Conservation (phyloP, 1,284 basidiomycete species). For the Ceratobasidium sp. region DNA sequence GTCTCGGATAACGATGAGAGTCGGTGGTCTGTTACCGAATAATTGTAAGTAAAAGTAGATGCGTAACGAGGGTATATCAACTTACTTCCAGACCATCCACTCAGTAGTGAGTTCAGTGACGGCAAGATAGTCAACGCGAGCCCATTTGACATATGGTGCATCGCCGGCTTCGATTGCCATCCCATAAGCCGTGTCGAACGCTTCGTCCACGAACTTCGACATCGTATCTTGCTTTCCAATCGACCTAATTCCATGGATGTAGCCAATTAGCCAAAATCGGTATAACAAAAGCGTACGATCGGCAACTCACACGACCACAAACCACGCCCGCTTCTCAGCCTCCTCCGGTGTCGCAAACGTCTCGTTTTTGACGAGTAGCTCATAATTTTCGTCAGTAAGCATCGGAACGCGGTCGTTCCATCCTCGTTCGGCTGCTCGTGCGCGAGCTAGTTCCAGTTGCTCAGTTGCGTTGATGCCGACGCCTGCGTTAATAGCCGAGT, state of each 20-base stretch:
- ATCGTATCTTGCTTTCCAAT: slow-evolving; percentile 57
- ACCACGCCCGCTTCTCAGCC: slow-evolving; percentile 75
- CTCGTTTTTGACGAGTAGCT: slow-evolving; percentile 76
- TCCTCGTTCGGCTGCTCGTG: slow-evolving; percentile 57
- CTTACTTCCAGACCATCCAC: slow-evolving; percentile 83
- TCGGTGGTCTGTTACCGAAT: slow-evolving; percentile 69
- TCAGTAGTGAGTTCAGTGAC: slow-evolving; percentile 83
- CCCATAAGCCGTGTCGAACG: slow-evolving; percentile 79
- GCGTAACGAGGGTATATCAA: slow-evolving; percentile 36
- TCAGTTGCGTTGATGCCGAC: slow-evolving; percentile 77
- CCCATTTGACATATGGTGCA: slow-evolving; percentile 78
- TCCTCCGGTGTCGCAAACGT: slow-evolving; percentile 69
- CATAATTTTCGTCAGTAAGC: slow-evolving; percentile 80
- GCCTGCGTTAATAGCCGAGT: slow-evolving; percentile 3
- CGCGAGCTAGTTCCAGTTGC: slow-evolving; percentile 61
- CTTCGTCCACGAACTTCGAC: slow-evolving; percentile 74
- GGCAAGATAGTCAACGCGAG: slow-evolving; percentile 82
- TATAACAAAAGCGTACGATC: slow-evolving; percentile 20
- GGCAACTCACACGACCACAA: slow-evolving; percentile 74
- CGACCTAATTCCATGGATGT: slow-evolving; percentile 68
- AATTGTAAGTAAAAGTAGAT: slow-evolving; percentile 25
- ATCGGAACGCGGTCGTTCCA: slow-evolving; percentile 80
- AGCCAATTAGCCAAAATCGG: slow-evolving; percentile 56
- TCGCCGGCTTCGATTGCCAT: slow-evolving; percentile 69
- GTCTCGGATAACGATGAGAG: slow-evolving; percentile 73